Evolutionary conservation across 805 yeast genomes (phyloP).

Genomic region (Yamadazyma insecticola): DNA sequence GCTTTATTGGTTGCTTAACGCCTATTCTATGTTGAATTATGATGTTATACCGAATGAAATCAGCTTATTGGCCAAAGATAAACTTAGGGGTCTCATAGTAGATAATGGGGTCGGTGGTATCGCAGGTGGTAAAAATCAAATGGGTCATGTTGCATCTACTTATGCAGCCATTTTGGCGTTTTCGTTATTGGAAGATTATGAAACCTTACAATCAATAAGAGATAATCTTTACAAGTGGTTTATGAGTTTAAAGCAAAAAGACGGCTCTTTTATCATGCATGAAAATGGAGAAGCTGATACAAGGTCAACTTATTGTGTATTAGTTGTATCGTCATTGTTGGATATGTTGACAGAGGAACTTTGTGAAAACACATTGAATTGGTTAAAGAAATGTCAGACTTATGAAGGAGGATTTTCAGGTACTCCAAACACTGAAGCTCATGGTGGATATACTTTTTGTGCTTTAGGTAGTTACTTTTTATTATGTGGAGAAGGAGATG

Average conservation of each 20-base stretch:
- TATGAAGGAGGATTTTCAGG: conserved; percentile 97
- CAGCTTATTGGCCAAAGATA: conserved; percentile 9
- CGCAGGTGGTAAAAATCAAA: conserved; percentile 81
- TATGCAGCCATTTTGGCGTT: conserved; percentile 73
- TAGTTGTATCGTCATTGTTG: conserved; percentile 66
- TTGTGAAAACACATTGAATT: conserved; percentile 46
- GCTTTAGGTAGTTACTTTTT: conserved; percentile 61
- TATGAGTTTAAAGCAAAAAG: conserved; percentile 50
- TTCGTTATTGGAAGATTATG: conserved; percentile 43
- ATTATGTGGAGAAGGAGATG: conserved; percentile 22
- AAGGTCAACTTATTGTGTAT: conserved; percentile 81
- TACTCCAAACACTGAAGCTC: conserved; percentile 76
- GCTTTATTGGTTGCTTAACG: conserved; percentile 75
- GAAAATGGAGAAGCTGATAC: conserved; percentile 78
- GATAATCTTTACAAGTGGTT: conserved; percentile 58
- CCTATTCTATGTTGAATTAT: conserved; percentile 15
- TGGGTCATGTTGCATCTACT: conserved; percentile 79
- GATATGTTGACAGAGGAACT: conserved; percentile 61
- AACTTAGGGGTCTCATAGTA: conserved; percentile 21
- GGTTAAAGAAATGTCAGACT: conserved; percentile 72
- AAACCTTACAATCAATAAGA: conserved; percentile 26
- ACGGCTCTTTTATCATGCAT: conserved; percentile 80
- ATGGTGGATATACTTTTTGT: conserved; percentile 95
- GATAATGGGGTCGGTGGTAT: conserved; percentile 50
- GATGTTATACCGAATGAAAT: conserved; percentile 1